phyloP scores from a whole-genome alignment of 805 yeast genomes.

The Barnettozyma siamensis region DNA sequence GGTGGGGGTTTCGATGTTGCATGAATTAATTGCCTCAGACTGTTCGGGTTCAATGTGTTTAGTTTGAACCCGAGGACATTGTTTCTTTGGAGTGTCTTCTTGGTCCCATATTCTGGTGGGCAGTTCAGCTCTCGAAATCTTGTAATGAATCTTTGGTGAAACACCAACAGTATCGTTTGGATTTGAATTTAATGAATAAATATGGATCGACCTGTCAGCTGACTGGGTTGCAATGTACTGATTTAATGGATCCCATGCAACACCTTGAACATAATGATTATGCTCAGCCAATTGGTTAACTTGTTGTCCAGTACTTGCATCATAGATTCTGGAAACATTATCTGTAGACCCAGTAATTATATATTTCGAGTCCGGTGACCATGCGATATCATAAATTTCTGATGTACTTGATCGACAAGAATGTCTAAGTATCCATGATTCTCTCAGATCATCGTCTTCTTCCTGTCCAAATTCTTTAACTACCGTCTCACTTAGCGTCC shows the following conservation, averaged over 20 bases:
- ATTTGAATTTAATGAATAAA: slow-evolving; percentile 45
- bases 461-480: slow-evolving; percentile 53
- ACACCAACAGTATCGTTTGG: slow-evolving; percentile 24
- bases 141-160: slow-evolving; percentile 39
- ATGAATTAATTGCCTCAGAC: no score
- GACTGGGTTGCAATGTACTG: slow-evolving; percentile 80
- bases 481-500: slow-evolving; percentile 57
- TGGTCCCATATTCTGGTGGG: slow-evolving; percentile 29
- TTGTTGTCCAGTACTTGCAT: slow-evolving; percentile 49
- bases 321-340: slow-evolving; percentile 67
- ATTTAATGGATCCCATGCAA: slow-evolving; percentile 87
- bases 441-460: slow-evolving; percentile 49
- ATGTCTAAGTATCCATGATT: slow-evolving; percentile 66
- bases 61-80: no score
- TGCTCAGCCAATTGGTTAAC: slow-evolving; percentile 65
- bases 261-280: slow-evolving; percentile 90
- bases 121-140: slow-evolving; percentile 51
- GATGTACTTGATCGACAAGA: slow-evolving; percentile 55
- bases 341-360: slow-evolving; percentile 92
- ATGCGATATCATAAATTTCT: slow-evolving; percentile 85
- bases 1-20: no score
- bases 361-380: slow-evolving; percentile 83
- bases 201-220: slow-evolving; percentile 77
- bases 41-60: no score
- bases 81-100: background rate